Conservation (phyloP, 2,329 filamentous ascomycete species). For the Davidsoniella neocaledoniae region DNA sequence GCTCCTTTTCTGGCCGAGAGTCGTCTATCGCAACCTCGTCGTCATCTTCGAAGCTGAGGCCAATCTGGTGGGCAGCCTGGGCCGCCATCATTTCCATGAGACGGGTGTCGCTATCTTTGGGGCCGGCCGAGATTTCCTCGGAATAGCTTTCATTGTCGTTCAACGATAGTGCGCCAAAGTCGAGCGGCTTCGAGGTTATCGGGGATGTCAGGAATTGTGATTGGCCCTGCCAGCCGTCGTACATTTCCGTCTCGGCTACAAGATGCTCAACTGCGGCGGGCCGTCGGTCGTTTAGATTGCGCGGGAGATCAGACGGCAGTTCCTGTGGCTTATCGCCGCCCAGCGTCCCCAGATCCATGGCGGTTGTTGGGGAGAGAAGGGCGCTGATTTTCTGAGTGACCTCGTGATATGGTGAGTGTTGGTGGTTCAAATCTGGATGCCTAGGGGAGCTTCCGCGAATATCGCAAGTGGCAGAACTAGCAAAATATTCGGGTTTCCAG, state of each 20-base stretch:
- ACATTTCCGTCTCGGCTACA: constrained; percentile 81
- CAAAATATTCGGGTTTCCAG: background rate
- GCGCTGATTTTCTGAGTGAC: background rate
- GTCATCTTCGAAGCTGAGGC: constrained; percentile 58
- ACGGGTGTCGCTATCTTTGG: constrained; percentile 63
- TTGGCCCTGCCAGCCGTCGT: constrained; percentile 98
- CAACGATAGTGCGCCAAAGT: constrained; percentile 66
- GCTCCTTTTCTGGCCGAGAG: constrained; percentile 57
- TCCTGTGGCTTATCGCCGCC: constrained; percentile 28
- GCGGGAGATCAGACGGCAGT: constrained; percentile 75
- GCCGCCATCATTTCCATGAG: constrained; percentile 93
- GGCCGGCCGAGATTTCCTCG: constrained; percentile 31
- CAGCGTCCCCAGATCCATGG: constrained; percentile 43
- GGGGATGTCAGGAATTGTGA: constrained; percentile 88
- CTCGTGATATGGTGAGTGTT: no score
- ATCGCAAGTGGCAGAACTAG: background rate
- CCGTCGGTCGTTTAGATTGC: constrained; percentile 75
- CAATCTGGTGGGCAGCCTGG: constrained; percentile 71
- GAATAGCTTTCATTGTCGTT: constrained; percentile 55
- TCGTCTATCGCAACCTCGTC: constrained; percentile 61
- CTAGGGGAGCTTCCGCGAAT: background rate
- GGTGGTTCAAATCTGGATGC: no score
- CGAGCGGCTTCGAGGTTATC: constrained; percentile 64
- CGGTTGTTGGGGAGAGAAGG: constrained; percentile 17
- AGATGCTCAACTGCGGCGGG: constrained; percentile 43